These are phyloP conservation scores for Chrysopogon serrulatus DNA, from an alignment of 176 grass and related monocot species.

Conservation along the genomic window DNA sequence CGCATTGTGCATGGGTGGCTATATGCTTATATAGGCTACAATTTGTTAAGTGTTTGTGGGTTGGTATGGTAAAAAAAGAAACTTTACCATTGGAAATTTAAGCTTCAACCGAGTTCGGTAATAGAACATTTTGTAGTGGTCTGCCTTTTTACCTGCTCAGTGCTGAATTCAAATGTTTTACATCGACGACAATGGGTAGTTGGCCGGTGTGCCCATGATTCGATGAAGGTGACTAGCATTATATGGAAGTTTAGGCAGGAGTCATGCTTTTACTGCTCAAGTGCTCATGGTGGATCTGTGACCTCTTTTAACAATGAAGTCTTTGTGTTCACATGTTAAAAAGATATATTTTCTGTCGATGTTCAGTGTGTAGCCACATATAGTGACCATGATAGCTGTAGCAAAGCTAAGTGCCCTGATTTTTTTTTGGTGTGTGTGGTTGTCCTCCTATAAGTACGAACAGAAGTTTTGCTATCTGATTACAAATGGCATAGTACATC, in stretches of 20 bases:
- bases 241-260: background rate
- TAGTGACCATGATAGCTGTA: background rate
- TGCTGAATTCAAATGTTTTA: slow-evolving; percentile 9
- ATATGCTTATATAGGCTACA: background rate
- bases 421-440: no score
- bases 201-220: background rate
- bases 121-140: no score
- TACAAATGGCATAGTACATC: no score
- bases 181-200: slow-evolving; percentile 28
- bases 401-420: background rate
- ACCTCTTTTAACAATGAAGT: background rate
- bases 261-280: slow-evolving; percentile 14
- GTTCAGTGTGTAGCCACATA: background rate
- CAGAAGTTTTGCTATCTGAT: no score
- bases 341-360: background rate
- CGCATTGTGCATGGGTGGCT: background rate
- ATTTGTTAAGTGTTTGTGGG: background rate
- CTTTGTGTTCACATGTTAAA: background rate
- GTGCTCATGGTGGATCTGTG: slow-evolving; percentile 9
- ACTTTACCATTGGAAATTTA: background rate
- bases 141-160: no score
- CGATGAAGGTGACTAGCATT: slow-evolving; percentile 31
- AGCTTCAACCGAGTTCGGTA: background rate
- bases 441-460: no score
- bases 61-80: background rate